Conservation (phyloP, 106 monocot species). For the Dendrobium catenatum region DNA sequence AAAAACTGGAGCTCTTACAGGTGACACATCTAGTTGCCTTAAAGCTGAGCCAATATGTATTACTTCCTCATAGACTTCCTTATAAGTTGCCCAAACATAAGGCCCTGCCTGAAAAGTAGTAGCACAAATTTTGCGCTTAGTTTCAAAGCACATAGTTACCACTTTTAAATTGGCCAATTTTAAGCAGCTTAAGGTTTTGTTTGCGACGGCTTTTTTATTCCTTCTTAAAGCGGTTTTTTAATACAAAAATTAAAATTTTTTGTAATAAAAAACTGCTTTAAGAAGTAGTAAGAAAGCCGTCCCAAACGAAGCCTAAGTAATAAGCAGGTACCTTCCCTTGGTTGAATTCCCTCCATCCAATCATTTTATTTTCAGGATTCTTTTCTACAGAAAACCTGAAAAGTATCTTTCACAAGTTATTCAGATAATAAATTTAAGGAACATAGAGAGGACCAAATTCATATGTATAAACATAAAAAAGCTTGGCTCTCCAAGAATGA, state of each 20-base stretch:
- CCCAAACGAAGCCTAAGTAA: too few species aligned
- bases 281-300: too few species aligned
- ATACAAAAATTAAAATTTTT: too few species aligned
- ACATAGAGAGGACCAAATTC: not conserved
- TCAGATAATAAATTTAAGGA: not conserved
- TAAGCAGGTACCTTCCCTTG: constrained; percentile 52
- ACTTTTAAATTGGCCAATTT: not conserved
- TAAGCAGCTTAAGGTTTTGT: not conserved
- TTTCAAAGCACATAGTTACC: not conserved
- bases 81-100: constrained; percentile 86
- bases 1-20: constrained; percentile 31
- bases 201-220: too few species aligned
- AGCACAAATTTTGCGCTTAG: not conserved
- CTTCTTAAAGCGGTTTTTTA: too few species aligned
- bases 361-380: constrained; percentile 52
- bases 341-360: constrained; percentile 76
- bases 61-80: constrained; percentile 72
- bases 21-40: constrained; percentile 49
- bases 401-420: not conserved
- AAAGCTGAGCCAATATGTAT: constrained; percentile 75
- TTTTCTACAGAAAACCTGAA: constrained; percentile 28
- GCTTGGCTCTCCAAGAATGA: not conserved
- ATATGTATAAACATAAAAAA: not conserved
- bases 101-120: constrained; percentile 42
- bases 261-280: too few species aligned